These are phyloP conservation scores for Coemansia sp. DNA, from an alignment of 192 early-diverging fungal species.

Conservation along the genomic window DNA sequence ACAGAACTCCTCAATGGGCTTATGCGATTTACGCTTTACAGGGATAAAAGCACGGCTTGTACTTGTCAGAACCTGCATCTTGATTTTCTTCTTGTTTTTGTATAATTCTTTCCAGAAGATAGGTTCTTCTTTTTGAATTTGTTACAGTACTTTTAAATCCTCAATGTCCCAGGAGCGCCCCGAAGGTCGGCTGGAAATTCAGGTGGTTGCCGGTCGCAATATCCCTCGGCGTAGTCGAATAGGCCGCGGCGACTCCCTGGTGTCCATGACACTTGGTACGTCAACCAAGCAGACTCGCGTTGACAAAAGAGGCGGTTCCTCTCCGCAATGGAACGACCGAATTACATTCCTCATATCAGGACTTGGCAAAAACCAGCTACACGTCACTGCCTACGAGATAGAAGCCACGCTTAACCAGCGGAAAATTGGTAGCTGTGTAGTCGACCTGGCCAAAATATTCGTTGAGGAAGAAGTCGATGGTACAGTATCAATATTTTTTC, in stretches of 20 bases:
- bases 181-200: constrained; percentile 48
- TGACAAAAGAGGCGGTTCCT: constrained; percentile 52
- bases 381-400: constrained; percentile 38
- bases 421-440: constrained; percentile 42
- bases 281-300: constrained; percentile 45
- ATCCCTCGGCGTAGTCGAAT: constrained; percentile 43
- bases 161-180: constrained; percentile 11
- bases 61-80: no score
- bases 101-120: no score
- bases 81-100: no score
- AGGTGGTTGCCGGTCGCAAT: constrained; percentile 49
- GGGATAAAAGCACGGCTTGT: no score
- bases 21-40: not conserved
- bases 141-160: not conserved
- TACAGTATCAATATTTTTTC: constrained; percentile 6
- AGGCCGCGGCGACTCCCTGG: constrained; percentile 45
- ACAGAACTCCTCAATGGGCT: not conserved
- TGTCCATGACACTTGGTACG: constrained; percentile 44
- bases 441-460: constrained; percentile 48
- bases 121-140: no score
- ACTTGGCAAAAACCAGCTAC: constrained; percentile 43
- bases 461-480: constrained; percentile 51
- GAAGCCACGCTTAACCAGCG: constrained; percentile 36
- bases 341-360: constrained; percentile 37
- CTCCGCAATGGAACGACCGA: constrained; percentile 52